Percentiles rank a stretch among this genome's conserved stretches.
phyloP scores from a whole-genome alignment of 495 filamentous ascomycete genomes.

The Glarea lozoyensis region DNA sequence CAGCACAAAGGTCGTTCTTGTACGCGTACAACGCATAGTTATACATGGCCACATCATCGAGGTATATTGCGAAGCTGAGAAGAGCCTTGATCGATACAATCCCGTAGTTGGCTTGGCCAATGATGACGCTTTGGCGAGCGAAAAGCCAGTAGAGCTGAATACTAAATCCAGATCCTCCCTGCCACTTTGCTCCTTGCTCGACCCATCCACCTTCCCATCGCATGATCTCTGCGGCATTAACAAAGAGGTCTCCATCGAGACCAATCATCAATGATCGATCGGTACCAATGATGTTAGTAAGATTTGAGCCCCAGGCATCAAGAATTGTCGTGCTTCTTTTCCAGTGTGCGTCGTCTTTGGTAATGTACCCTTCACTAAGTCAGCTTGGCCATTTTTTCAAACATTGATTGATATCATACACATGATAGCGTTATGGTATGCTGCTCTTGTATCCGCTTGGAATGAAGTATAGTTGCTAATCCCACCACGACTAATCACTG shows the following conservation, averaged over 20 bases:
- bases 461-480: slow-evolving; percentile 28
- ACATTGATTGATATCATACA: no score
- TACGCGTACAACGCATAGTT: slow-evolving; percentile 26
- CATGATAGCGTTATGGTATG: slow-evolving; percentile 31
- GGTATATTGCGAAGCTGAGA: slow-evolving; percentile 30
- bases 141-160: slow-evolving; percentile 33
- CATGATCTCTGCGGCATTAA: slow-evolving; percentile 32
- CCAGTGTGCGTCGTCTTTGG: slow-evolving; percentile 24
- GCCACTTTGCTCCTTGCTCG: slow-evolving; percentile 24
- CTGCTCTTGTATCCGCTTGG: slow-evolving; percentile 24
- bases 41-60: slow-evolving; percentile 29
- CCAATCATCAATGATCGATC: slow-evolving; percentile 26
- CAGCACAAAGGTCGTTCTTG: slow-evolving; percentile 26
- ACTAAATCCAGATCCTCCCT: slow-evolving; percentile 28
- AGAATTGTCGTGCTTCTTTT: slow-evolving; percentile 25
- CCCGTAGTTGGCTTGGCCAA: slow-evolving; percentile 29
- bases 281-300: slow-evolving; percentile 26
- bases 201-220: slow-evolving; percentile 30
- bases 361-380: no score
- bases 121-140: slow-evolving; percentile 23
- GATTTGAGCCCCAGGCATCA: slow-evolving; percentile 27
- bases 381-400: no score
- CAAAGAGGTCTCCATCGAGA: slow-evolving; percentile 27
- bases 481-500: slow-evolving; percentile 21
- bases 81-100: slow-evolving; percentile 27